Evolutionary conservation across 192 early-diverging fungal species (phyloP).

Genomic region (Linnemannia hyalina): DNA sequence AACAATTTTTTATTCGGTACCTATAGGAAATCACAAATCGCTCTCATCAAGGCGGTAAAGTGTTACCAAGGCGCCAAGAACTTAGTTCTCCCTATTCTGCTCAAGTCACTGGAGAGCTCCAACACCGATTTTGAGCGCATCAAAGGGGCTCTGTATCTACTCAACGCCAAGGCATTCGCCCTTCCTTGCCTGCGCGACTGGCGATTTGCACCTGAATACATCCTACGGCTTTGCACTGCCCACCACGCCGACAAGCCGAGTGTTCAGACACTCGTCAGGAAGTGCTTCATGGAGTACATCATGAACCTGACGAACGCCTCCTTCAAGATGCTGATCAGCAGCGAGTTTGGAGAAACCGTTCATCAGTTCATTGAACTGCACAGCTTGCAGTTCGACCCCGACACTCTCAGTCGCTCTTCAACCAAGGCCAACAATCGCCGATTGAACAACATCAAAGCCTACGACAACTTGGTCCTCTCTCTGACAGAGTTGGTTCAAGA

Average conservation of each 20-base stretch:
- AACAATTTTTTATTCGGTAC: neutral
- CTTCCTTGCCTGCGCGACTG: slow-evolving; percentile 69
- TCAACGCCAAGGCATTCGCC: slow-evolving; percentile 65
- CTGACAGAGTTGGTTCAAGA: slow-evolving; percentile 74
- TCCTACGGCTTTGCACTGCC: slow-evolving; percentile 64
- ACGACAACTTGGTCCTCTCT: slow-evolving; percentile 54
- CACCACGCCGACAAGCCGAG: slow-evolving; percentile 80
- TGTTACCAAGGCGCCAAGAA: slow-evolving; percentile 66
- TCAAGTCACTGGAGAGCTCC: slow-evolving; percentile 61
- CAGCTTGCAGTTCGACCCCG: slow-evolving; percentile 16
- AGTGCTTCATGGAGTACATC: slow-evolving; percentile 72
- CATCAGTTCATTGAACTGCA: slow-evolving; percentile 4
- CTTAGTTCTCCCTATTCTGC: slow-evolving; percentile 60
- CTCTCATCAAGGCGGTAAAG: slow-evolving; percentile 60
- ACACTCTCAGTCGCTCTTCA: slow-evolving; percentile 24
- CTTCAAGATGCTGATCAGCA: slow-evolving; percentile 58
- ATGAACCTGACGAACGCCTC: slow-evolving; percentile 62
- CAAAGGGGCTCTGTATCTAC: slow-evolving; percentile 79
- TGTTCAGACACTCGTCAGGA: slow-evolving; percentile 75
- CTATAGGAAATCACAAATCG: slow-evolving; percentile 61
- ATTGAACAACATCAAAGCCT: slow-evolving; percentile 55
- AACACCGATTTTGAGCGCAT: slow-evolving; percentile 66
- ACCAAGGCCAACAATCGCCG: slow-evolving; percentile 39
- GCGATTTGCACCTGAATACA: slow-evolving; percentile 68
- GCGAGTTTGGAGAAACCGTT: slow-evolving; percentile 37